Evolutionary conservation across 768 basidiomycete genomes (phyloP).

Genomic region (Hemileccinum impolitum): DNA sequence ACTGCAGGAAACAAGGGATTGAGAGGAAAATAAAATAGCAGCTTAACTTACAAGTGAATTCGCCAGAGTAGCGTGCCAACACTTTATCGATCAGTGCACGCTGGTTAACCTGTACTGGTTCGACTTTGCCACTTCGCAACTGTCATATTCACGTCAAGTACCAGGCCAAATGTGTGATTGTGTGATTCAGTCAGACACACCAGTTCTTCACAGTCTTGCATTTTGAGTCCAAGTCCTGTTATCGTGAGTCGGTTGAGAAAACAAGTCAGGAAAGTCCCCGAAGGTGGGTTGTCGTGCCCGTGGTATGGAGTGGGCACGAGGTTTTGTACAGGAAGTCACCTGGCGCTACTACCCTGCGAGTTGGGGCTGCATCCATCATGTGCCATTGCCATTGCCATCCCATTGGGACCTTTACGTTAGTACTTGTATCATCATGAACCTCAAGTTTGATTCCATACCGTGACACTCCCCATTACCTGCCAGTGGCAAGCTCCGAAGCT

Average conservation of each 20-base stretch:
- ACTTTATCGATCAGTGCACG: constrained; percentile 94
- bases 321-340: no score
- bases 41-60: constrained; percentile 82
- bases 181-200: background rate
- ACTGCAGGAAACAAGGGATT: constrained; percentile 31
- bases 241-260: background rate
- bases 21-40: background rate
- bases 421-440: no score
- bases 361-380: no score
- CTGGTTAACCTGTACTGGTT: constrained; percentile 81
- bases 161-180: background rate
- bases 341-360: no score
- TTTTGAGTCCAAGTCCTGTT: background rate
- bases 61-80: constrained; percentile 87
- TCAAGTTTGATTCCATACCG: no score
- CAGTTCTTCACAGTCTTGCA: background rate
- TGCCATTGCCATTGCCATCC: no score
- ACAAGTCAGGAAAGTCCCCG: no score
- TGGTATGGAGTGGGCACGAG: no score
- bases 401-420: no score
- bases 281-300: no score
- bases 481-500: no score
- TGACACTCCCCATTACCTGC: no score
- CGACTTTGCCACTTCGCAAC: background rate
- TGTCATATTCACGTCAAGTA: background rate